Evolutionary conservation across 495 filamentous ascomycete genomes (phyloP).

Genomic region (Penicillium arizonense): DNA sequence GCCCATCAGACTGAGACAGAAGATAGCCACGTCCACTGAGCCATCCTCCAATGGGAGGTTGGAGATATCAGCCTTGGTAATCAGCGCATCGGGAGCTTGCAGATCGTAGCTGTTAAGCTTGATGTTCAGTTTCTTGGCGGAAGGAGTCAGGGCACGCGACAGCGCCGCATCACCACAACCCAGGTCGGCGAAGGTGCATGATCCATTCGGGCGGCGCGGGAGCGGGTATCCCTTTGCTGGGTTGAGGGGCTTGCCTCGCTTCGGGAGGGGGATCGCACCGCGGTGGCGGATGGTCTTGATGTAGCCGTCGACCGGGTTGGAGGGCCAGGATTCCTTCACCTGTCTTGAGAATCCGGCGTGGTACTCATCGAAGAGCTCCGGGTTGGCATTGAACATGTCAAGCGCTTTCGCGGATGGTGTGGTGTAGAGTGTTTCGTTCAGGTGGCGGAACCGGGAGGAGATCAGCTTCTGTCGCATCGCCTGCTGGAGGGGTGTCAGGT

Average conservation of each 20-base stretch:
- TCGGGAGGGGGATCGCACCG: conserved; percentile 39
- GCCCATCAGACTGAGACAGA: conserved; percentile 96
- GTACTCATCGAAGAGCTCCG: conserved; percentile 91
- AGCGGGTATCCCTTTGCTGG: conserved; percentile 34
- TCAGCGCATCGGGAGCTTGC: conserved; percentile 60
- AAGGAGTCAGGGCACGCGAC: conserved; percentile 56
- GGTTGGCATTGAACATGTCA: conserved; percentile 72
- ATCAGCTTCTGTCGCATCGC: conserved; percentile 91
- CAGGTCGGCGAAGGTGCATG: conserved; percentile 79
- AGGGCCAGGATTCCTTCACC: conserved; percentile 86
- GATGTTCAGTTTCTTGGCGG: conserved; percentile 61
- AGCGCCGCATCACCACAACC: conserved; percentile 80
- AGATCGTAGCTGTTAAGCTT: conserved; percentile 67
- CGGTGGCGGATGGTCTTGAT: conserved; percentile 64
- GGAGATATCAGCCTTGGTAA: conserved; percentile 86
- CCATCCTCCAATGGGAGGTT: conserved; percentile 70
- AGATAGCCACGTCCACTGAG: conserved; percentile 79
- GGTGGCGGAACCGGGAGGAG: conserved; percentile 91
- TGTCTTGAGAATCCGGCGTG: conserved; percentile 93
- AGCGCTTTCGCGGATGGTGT: conserved; percentile 78
- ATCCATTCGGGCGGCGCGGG: conserved; percentile 51
- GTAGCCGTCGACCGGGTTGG: conserved; percentile 88
- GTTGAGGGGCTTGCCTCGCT: conserved; percentile 35
- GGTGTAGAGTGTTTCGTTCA: conserved; percentile 95
- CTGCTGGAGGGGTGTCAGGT: conserved; percentile 86